Base-by-base conservation (phyloP, 1,284 basidiomycete genomes). In the Neonothopanus nambi region DNA sequence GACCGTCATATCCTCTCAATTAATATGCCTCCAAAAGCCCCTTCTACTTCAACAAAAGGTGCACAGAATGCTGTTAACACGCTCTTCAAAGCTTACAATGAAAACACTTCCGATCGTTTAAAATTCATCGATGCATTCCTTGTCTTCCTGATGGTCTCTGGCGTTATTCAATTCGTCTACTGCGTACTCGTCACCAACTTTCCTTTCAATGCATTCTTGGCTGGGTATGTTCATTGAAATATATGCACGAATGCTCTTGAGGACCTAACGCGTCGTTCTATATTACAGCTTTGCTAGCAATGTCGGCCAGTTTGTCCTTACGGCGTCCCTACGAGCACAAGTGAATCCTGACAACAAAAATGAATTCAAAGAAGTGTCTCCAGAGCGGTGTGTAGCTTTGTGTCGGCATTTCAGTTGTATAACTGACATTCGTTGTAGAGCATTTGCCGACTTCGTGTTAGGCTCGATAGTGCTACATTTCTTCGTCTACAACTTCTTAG, bases 191-290 rank as follows among this genome's bases (percentile, higher is more conserved):
- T 99, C 59, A 94, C 95, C 53, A 91, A 89, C 74, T 99, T 89
- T 71, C 96, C 96, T 13, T 98, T 97, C 80, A 98, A 98, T 65
- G 93, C 95, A 33, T 99, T 98, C 74, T 73, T 98, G 56, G 89
- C 94, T 62, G 94, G 95, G 95, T 98, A 73, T 64, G 18, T 36
- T n/a, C 18, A 47, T 21, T 28, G 3, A 13, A 5, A 45, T 38
- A 1, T 37, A 20, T 38, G 20, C 11, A 24, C 18, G 36, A 1
- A 12, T 20, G 30, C 23, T n/a, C n/a, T n/a, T n/a, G n/a, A 12
- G 26, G n/a, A 26, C 4, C 17, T 30, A 18, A 40, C 18, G 6
- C 17, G 18, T 28, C 58, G 43, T 41, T 59, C 30, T 28, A 44
- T 20, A 37, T 44, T n/a, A 15, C 62, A 98, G 96, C 30, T 99